Conservation (phyloP, 768 basidiomycete species). For the Lyophyllum shimeji region DNA sequence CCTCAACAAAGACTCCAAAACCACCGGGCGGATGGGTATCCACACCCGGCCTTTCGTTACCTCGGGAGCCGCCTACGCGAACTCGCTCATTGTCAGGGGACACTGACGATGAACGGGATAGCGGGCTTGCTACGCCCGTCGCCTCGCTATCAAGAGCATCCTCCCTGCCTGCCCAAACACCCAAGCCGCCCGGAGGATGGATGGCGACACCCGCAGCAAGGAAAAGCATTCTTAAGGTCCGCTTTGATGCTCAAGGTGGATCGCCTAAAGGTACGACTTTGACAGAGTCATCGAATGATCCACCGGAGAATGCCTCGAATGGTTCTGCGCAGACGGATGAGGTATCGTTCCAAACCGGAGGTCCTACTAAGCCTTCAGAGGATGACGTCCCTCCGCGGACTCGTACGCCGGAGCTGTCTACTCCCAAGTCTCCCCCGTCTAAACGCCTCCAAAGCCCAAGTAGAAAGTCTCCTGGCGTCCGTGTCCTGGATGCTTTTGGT, state of each 20-base stretch:
- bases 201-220: slow-evolving; percentile 51
- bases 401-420: slow-evolving; percentile 16
- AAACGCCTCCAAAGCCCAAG: slow-evolving; percentile 26
- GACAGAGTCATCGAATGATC: slow-evolving; percentile 8
- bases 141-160: slow-evolving; percentile 49
- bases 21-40: slow-evolving; percentile 38
- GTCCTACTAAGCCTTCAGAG: neutral
- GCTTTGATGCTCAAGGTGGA: slow-evolving; percentile 55
- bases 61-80: slow-evolving; percentile 10
- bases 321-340: slow-evolving; percentile 1
- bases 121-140: slow-evolving; percentile 45
- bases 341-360: neutral
- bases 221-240: slow-evolving; percentile 68
- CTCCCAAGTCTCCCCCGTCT: slow-evolving; percentile 16
- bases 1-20: slow-evolving; percentile 24
- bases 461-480: slow-evolving; percentile 52
- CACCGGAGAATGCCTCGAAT: slow-evolving; percentile 8
- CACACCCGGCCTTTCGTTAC: slow-evolving; percentile 23
- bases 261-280: neutral
- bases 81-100: slow-evolving; percentile 18
- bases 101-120: slow-evolving; percentile 25
- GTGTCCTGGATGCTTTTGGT: slow-evolving; percentile 74
- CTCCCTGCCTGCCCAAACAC: slow-evolving; percentile 52
- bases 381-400: neutral
- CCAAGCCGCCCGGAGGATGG: slow-evolving; percentile 73